These are phyloP conservation scores for Erodium trifolium DNA, from an alignment of 441 rosid species.

Conservation along the genomic window DNA sequence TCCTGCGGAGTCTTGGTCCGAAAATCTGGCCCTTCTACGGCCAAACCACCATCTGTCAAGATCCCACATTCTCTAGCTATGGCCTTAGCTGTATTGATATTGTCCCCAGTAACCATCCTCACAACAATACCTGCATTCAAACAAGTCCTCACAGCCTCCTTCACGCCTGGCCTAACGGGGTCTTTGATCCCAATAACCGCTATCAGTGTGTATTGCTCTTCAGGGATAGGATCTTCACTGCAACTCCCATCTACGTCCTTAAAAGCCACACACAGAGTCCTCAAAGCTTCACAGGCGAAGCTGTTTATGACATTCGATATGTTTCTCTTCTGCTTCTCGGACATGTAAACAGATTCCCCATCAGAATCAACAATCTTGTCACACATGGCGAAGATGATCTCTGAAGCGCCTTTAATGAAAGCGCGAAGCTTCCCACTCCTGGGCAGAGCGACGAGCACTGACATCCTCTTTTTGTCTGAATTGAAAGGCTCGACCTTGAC, in stretches of 20 bases:
- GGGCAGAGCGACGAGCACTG: constrained; percentile 45
- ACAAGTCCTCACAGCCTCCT: constrained; percentile 41
- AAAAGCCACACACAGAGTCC: constrained; percentile 45
- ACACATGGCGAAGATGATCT: constrained; percentile 36
- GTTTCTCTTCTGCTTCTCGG: constrained; percentile 26
- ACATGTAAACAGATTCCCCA: constrained; percentile 30
- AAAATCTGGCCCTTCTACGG: constrained; percentile 53
- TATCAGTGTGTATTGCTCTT: constrained; percentile 32
- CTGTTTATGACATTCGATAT: constrained; percentile 27
- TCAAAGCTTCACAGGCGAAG: constrained; percentile 36
- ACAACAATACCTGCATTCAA: constrained; percentile 40
- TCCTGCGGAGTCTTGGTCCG: constrained; percentile 43
- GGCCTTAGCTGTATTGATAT: constrained; percentile 42
- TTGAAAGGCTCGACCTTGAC: constrained; percentile 56
- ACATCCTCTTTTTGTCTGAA: constrained; percentile 59
- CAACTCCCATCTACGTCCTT: constrained; percentile 33
- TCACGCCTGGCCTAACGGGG: constrained; percentile 46
- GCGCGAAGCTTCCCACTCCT: constrained; percentile 22
- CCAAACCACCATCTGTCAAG: constrained; percentile 37
- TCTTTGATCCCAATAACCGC: constrained; percentile 41
- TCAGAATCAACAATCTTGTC: constrained; percentile 30
- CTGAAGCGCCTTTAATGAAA: constrained; percentile 48
- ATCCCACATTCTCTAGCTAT: constrained; percentile 49
- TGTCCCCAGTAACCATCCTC: constrained; percentile 49
- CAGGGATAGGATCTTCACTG: constrained; percentile 31